These are phyloP conservation scores for Candida succiphila DNA, from an alignment of 805 yeast species.

Conservation along the genomic window DNA sequence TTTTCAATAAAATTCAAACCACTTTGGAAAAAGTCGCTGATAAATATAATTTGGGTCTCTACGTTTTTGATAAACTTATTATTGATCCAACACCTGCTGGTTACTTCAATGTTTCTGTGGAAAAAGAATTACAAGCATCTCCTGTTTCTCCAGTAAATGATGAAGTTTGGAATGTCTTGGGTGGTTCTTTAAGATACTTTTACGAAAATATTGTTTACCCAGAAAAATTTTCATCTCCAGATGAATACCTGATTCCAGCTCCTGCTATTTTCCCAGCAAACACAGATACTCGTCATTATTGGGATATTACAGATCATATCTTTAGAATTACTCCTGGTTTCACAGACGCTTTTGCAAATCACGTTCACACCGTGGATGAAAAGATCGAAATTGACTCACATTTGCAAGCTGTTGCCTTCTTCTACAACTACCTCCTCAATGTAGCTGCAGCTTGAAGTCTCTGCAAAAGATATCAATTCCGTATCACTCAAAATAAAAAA, in stretches of 20 bases:
- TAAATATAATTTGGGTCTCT: slow-evolving; percentile 26
- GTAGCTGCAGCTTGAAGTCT: slow-evolving; percentile 1
- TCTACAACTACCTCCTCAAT: slow-evolving; percentile 32
- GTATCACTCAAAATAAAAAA: too few species aligned
- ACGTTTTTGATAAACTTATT: slow-evolving; percentile 13
- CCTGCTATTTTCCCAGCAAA: slow-evolving; percentile 60
- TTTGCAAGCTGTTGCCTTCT: slow-evolving; percentile 46
- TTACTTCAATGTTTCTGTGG: slow-evolving; percentile 1
- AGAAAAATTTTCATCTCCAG: slow-evolving; percentile 15
- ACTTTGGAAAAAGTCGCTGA: slow-evolving; percentile 25
- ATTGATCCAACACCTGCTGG: slow-evolving; percentile 19
- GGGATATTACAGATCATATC: slow-evolving; percentile 51
- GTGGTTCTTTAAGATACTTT: slow-evolving; percentile 35
- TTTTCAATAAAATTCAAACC: slow-evolving; percentile 22
- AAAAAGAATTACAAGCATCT: slow-evolving; percentile 33
- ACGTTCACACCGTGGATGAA: slow-evolving; percentile 60
- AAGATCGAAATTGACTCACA: slow-evolving; percentile 45
- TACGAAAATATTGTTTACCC: slow-evolving; percentile 33
- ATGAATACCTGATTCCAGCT: slow-evolving; percentile 26
- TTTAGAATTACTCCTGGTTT: slow-evolving; percentile 49
- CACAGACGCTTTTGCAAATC: slow-evolving; percentile 20
- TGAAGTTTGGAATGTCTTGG: slow-evolving; percentile 30
- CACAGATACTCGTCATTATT: slow-evolving; percentile 61
- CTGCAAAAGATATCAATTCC: too few species aligned
- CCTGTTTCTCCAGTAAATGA: slow-evolving; percentile 39